Evolutionary conservation across 2,329 filamentous ascomycete genomes (phyloP), one percentile per base, ranked within the genome.

Genomic region (Arthrobotrys conoides): DNA sequence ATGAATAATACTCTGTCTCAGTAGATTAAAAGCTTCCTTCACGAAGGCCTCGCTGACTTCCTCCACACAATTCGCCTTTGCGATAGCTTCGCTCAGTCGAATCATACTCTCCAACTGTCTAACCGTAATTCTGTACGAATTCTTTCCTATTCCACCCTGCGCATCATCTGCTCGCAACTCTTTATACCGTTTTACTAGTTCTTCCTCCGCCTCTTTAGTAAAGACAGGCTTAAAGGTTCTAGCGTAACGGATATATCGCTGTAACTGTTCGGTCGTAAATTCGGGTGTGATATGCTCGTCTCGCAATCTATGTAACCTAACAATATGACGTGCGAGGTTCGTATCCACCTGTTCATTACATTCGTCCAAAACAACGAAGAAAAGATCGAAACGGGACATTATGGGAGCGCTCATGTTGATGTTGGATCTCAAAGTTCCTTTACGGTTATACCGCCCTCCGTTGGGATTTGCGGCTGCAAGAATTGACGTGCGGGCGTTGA

Each of bases 361-460:
- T 83, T 99, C 96, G 84, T 99, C 96, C 0, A 98, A 89, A 27
- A 99, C 92, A 67, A 99, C 94, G 83, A 99, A 99, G 88, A 99
- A 99, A 9, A 99, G 88, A 87, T 99, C 96, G 85, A 99, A 99
- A 87, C 96, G 93, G 67, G 93, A 97, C 96, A 99, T 99, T 87
- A 99, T 99, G 75, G 96, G 96, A 0, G 96, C 96, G 27, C 92
- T 95, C 93, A 99, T 97, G 86, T 98, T 98, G 86, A 99, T 95
- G 85, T 99, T 99, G 80, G 93, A 90, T 65, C 96, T 90, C 5
- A 99, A 89, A 0, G 96, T 97, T 0, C 92, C 91, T 87, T 98
- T 99, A 82, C 95, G 92, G 86, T 99, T 97, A 86, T 99, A 97
- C n/a, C 96, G 90, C 12, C 96, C 96, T 30, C 93, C 93, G 3